Conservation (phyloP, 2,329 filamentous ascomycete genomes). For the Ophiosphaerella narmari region DNA sequence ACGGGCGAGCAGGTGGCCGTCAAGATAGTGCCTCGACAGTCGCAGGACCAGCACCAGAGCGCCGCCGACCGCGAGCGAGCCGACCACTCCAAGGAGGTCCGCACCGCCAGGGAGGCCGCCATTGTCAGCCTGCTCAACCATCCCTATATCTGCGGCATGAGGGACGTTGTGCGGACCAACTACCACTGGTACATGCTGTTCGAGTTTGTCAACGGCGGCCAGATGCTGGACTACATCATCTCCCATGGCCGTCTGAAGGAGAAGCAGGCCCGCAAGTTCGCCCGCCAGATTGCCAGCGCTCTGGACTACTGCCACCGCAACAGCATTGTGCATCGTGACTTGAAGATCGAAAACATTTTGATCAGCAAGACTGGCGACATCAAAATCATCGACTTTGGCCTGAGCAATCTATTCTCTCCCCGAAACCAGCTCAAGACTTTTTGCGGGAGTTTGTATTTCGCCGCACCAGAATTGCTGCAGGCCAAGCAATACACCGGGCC, state of each 20-base stretch:
- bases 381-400: conserved; percentile 97
- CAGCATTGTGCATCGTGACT: conserved; percentile 94
- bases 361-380: conserved; percentile 99
- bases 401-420: conserved; percentile 94
- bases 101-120: conserved; percentile 91
- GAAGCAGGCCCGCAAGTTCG: conserved; percentile 97
- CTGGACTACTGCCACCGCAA: conserved; percentile 98
- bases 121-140: conserved; percentile 94
- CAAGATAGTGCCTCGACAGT: conserved; percentile 93
- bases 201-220: conserved; percentile 97
- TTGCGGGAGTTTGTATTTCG: conserved; percentile 96
- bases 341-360: conserved; percentile 99
- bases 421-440: conserved; percentile 89
- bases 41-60: conserved; percentile 78
- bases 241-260: conserved; percentile 97
- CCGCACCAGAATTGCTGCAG: conserved; percentile 90
- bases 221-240: conserved; percentile 99
- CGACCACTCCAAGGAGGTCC: conserved; percentile 94
- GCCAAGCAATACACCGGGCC: conserved; percentile 93
- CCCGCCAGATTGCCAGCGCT: conserved; percentile 93
- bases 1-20: conserved; percentile 95
- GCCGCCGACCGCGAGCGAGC: conserved; percentile 81
- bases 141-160: conserved; percentile 93
- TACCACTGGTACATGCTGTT: conserved; percentile 99
- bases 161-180: conserved; percentile 92